These are phyloP conservation scores for Trichophyton benhamiae DNA, from an alignment of 2,329 filamentous ascomycete genomes.

Conservation along the genomic window DNA sequence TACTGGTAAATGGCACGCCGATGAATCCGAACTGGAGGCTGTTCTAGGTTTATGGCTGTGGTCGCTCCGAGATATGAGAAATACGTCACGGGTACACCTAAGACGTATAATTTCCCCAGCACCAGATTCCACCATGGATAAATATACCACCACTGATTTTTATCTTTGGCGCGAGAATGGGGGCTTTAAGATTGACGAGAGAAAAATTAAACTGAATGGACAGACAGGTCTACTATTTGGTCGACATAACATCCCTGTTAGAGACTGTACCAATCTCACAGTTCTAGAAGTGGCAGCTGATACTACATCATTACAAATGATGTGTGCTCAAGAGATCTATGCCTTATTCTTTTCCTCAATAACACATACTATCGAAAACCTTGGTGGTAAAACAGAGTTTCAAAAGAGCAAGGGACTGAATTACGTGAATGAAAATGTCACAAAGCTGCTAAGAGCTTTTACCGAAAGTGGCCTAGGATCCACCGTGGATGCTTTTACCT, in stretches of 20 bases:
- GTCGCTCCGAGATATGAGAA: constrained; percentile 15
- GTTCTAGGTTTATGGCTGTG: constrained; percentile 24
- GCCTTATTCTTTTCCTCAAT: constrained; percentile 10
- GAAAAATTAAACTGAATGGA: neutral
- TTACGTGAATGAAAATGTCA: neutral
- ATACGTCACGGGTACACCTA: constrained; percentile 3
- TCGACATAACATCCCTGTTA: neutral
- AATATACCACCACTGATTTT: neutral
- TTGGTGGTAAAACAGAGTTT: constrained; percentile 11
- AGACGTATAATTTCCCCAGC: neutral
- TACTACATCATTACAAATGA: constrained; percentile 17
- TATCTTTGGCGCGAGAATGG: neutral
- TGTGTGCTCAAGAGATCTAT: constrained; percentile 27
- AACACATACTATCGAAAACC: constrained; percentile 18
- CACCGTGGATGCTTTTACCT: constrained; percentile 23
- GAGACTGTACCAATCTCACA: neutral
- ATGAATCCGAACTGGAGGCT: constrained; percentile 21
- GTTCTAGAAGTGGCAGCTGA: constrained; percentile 18
- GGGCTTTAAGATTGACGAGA: neutral
- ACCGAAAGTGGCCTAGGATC: constrained; percentile 17
- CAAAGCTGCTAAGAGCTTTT: constrained; percentile 21
- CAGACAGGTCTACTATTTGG: neutral
- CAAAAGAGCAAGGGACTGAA: neutral
- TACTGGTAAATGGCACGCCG: constrained; percentile 16
- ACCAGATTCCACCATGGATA: neutral